These are phyloP conservation scores for Orbilia brochopaga DNA, from an alignment of 2,329 filamentous ascomycete species.

Conservation along the genomic window DNA sequence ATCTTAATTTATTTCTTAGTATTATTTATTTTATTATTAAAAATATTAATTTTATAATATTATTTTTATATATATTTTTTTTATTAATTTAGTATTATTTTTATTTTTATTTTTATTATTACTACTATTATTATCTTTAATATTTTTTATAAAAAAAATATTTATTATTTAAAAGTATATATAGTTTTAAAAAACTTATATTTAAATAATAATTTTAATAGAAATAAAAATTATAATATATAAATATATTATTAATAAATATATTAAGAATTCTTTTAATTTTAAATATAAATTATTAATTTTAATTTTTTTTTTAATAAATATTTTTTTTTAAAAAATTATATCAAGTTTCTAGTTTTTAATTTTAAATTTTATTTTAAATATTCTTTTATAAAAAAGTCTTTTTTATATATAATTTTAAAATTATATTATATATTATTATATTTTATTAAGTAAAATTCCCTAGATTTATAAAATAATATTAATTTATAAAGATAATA, in stretches of 20 bases:
- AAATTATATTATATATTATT: conserved; percentile 22
- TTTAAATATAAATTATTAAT: conserved; percentile 5
- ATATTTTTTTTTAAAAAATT: not conserved
- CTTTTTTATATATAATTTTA: conserved; percentile 5
- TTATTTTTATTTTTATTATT: not conserved
- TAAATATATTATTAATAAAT: not conserved
- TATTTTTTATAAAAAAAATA: not conserved
- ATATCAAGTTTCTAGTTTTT: not conserved
- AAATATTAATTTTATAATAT: not conserved
- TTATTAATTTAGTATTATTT: not conserved
- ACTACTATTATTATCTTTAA: not conserved
- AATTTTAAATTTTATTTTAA: not conserved
- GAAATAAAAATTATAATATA: not conserved
- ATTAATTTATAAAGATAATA: conserved; percentile 6
- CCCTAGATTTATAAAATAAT: too few relatives aligned
- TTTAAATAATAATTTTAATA: not conserved
- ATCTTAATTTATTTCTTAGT: not conserved
- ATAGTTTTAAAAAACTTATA: not conserved
- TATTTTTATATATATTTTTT: not conserved
- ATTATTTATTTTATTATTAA: not conserved
- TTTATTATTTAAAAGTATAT: not conserved
- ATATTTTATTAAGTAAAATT: conserved; percentile 4
- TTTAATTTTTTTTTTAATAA: not conserved
- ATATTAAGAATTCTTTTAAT: conserved; percentile 1
- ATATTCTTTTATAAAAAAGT: conserved; percentile 3